Evolutionary conservation across 2,329 filamentous ascomycete genomes (phyloP), one percentile per base, ranked within the genome.

Genomic region (Cladosporium sp.): DNA sequence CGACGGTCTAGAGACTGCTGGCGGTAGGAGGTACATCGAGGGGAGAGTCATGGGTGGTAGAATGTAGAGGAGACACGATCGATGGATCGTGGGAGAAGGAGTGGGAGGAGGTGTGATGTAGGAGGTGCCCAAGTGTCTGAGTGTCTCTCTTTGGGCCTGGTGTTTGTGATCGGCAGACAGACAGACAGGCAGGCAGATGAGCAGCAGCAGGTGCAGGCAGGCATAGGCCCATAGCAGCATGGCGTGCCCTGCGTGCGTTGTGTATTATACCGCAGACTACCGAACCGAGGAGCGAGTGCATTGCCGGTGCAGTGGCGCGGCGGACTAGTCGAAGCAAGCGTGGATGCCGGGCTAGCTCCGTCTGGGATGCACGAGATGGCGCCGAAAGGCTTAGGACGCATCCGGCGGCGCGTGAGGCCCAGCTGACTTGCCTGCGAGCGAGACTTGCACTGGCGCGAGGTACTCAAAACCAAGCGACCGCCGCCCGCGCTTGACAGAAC

Each of bases 1-100:
- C 12, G 52, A 55, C 52, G 18, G 52, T 55, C 28, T 34, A 24
- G 59, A 26, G 28, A 62, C 32, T 52, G n/a, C 28, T 54, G 59
- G 44, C 26, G 30, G 21, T 28, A 21, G 41, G 41, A 44, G 41
- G 41, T 47, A 47, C n/a, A 47, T 47, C 5, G 52, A 21, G 8
- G 52, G n/a, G 28, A 55, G 52, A 55, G 52, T 55, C 52, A 55
- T 32, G 28, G 28, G 41, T 24, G 8, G 41, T 1, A 10, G 10
- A 47, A 11, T 4, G 1, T 30, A 3, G 41, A 47, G 41, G 41
- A 47, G 41, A 7, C n/a, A 47, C 38, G 36, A 18, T 41, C 7
- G 38, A n/a, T 41, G 4, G 38, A n/a, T 54, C 51, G 21, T 21
- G 52, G 32, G 8, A 11, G 32, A 3, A 5, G 34, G 28, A 21